A percentile compares a stretch with the other conserved stretches of the same genome.
Conservation (phyloP, 1,139 yeast genomes). For the Waltiozyma solani region DNA sequence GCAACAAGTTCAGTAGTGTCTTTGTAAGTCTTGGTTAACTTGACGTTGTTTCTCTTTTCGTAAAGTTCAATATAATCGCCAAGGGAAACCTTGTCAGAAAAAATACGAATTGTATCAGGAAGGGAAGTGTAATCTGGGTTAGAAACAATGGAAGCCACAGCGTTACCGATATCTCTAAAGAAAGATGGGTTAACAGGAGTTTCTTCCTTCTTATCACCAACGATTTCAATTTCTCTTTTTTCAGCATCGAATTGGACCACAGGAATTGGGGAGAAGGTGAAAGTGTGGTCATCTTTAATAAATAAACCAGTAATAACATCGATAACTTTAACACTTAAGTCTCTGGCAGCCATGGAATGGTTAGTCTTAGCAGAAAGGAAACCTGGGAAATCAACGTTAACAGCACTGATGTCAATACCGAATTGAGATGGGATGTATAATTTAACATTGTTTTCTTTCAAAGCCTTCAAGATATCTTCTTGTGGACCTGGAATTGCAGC, state of each 20-base stretch:
- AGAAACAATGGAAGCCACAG: constrained; percentile 34
- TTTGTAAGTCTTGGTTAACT: constrained; percentile 23
- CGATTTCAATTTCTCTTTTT: constrained; percentile 27
- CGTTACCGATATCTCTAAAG: constrained; percentile 37
- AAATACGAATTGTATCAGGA: constrained; percentile 37
- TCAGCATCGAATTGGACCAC: constrained; percentile 23
- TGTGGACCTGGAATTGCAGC: constrained; percentile 23
- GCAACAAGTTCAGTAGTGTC: constrained; percentile 26
- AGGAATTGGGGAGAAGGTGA: constrained; percentile 23
- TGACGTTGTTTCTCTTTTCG: constrained; percentile 31
- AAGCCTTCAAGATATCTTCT: constrained; percentile 25
- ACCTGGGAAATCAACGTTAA: constrained; percentile 24
- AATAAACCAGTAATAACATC: constrained; percentile 38
- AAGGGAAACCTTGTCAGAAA: constrained; percentile 31
- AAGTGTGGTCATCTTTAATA: constrained; percentile 9
- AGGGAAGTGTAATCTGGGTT: constrained; percentile 26
- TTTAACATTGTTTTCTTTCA: constrained; percentile 31
- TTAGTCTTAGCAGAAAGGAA: constrained; percentile 29
- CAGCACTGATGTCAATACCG: constrained; percentile 34
- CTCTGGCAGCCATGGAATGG: constrained; percentile 32
- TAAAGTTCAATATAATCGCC: constrained; percentile 31
- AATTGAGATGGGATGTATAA: constrained; percentile 55
- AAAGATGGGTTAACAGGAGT: constrained; percentile 26
- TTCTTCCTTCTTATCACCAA: constrained; percentile 30
- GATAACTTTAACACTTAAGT: constrained; percentile 37